Conservation (phyloP, 2,329 filamentous ascomycete genomes). For the Xylaria sp. region DNA sequence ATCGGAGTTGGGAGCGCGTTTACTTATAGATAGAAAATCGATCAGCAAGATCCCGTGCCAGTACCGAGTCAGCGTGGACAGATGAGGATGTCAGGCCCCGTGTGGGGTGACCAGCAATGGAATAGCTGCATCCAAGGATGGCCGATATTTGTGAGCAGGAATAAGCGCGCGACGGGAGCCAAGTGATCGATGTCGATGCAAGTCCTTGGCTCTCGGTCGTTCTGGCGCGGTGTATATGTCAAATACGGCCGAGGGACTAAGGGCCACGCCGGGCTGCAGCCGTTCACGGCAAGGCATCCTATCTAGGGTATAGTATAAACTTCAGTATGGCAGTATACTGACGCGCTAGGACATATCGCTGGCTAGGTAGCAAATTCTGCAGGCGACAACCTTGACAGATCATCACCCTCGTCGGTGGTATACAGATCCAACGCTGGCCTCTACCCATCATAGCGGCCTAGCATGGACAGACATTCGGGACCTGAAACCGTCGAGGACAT, state of each 20-base stretch:
- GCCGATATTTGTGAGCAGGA: constrained; percentile 23
- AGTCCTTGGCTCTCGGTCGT: constrained; percentile 35
- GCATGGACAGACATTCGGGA: constrained; percentile 16
- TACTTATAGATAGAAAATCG: constrained; percentile 40
- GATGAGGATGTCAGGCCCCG: constrained; percentile 23
- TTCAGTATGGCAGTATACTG: constrained; percentile 2
- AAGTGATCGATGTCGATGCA: constrained; percentile 37
- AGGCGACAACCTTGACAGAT: constrained; percentile 22
- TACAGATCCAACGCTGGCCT: constrained; percentile 6
- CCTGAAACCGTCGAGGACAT: constrained; percentile 36
- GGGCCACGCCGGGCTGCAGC: constrained; percentile 8
- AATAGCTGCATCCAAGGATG: constrained; percentile 28
- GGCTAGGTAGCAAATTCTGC: constrained; percentile 9
- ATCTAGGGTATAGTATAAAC: constrained; percentile 5
- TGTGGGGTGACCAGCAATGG: constrained; percentile 23
- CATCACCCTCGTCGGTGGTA: constrained; percentile 11
- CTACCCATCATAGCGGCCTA: constrained; percentile 10
- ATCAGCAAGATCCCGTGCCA: constrained; percentile 30
- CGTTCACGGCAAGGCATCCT: constrained; percentile 14
- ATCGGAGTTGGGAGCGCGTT: constrained; percentile 36
- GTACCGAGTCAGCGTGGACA: constrained; percentile 25
- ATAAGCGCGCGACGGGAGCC: constrained; percentile 31
- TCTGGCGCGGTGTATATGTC: constrained; percentile 26
- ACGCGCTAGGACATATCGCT: constrained; percentile 1
- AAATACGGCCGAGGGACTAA: constrained; percentile 34